Evolutionary conservation across 2,329 filamentous ascomycete species (phyloP).

Genomic region (Fusarium sp.): DNA sequence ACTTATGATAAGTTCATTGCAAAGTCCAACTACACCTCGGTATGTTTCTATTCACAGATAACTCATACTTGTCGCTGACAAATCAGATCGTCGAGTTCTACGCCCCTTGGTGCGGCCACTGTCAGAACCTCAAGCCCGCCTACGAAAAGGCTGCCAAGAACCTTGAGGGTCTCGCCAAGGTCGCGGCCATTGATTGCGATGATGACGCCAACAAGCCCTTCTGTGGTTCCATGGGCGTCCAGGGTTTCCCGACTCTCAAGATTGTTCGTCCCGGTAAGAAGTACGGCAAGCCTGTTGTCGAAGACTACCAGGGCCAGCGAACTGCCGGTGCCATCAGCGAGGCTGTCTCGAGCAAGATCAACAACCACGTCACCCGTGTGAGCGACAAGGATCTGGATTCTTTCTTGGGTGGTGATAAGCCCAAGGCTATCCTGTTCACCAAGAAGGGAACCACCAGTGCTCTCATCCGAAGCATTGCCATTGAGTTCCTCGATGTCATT

Average conservation of each 20-base stretch:
- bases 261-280: conserved; percentile 89
- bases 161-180: conserved; percentile 91
- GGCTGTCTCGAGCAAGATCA: conserved; percentile 86
- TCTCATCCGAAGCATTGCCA: conserved; percentile 84
- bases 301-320: conserved; percentile 90
- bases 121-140: conserved; percentile 92
- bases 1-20: conserved; percentile 86
- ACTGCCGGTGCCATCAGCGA: conserved; percentile 90
- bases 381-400: conserved; percentile 81
- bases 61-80: conserved; percentile 4
- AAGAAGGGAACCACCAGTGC: conserved; percentile 91
- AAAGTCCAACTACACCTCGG: conserved; percentile 91
- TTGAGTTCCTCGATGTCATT: conserved; percentile 88
- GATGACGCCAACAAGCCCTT: conserved; percentile 91
- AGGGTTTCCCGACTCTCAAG: conserved; percentile 97
- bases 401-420: conserved; percentile 79
- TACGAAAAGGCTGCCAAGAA: conserved; percentile 94
- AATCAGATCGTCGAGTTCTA: conserved; percentile 84
- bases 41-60: conserved; percentile 59
- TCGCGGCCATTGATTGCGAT: conserved; percentile 95
- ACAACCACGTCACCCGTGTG: conserved; percentile 87
- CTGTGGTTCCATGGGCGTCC: conserved; percentile 85
- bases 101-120: conserved; percentile 97
- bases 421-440: conserved; percentile 92
- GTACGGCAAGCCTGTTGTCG: conserved; percentile 79